Conservation (phyloP, 2,329 filamentous ascomycete genomes). For the Aspergillus sp. region DNA sequence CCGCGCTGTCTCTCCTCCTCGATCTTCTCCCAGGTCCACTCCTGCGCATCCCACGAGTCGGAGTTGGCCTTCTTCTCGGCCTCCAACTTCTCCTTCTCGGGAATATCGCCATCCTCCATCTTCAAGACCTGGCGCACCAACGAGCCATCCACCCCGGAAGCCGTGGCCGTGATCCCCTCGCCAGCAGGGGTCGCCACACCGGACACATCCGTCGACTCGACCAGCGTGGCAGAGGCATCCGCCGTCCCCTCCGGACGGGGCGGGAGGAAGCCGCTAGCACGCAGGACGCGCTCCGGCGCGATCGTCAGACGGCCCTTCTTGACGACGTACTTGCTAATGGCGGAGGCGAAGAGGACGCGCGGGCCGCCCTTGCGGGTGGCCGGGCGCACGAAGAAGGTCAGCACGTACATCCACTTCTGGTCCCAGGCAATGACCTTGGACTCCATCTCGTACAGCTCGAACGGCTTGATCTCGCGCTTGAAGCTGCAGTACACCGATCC, state of each 20-base stretch:
- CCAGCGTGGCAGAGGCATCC: slow-evolving; percentile 6
- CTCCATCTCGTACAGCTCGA: slow-evolving; percentile 71
- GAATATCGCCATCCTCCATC: slow-evolving; percentile 29
- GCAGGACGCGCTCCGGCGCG: slow-evolving; percentile 73
- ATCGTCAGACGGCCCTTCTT: slow-evolving; percentile 82
- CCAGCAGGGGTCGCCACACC: slow-evolving; percentile 32
- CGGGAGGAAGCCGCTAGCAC: slow-evolving; percentile 72
- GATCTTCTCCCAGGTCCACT: slow-evolving; percentile 62
- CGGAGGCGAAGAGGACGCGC: slow-evolving; percentile 68
- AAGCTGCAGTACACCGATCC: slow-evolving; percentile 74
- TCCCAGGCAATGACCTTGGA: slow-evolving; percentile 71
- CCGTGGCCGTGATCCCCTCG: slow-evolving; percentile 32
- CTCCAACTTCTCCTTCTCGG: slow-evolving; percentile 25
- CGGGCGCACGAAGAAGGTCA: slow-evolving; percentile 68
- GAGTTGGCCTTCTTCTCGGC: slow-evolving; percentile 31
- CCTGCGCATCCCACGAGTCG: slow-evolving; percentile 34
- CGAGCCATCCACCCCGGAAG: slow-evolving; percentile 34
- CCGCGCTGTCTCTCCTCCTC: slow-evolving; percentile 58
- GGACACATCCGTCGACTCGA: slow-evolving; percentile 24
- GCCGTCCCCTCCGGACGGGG: slow-evolving; percentile 60
- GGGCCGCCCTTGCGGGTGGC: slow-evolving; percentile 49
- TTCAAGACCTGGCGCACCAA: slow-evolving; percentile 37
- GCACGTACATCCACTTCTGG: slow-evolving; percentile 76
- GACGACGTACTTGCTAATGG: slow-evolving; percentile 77
- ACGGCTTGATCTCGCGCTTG: slow-evolving; percentile 69